Conservation (phyloP, 768 basidiomycete genomes). For the Tricholoma matsutake region DNA sequence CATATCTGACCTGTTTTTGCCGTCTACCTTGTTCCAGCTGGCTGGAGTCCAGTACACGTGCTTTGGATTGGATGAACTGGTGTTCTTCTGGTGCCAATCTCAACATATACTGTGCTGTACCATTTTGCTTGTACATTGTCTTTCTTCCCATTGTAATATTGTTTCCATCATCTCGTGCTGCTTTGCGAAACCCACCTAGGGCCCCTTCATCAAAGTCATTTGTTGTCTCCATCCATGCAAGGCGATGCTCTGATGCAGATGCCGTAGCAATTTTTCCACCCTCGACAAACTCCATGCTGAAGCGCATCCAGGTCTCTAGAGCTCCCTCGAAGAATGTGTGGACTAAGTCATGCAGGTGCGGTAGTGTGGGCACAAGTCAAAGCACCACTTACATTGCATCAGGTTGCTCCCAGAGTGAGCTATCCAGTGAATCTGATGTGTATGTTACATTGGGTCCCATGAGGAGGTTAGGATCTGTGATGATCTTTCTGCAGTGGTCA, state of each 20-base stretch:
- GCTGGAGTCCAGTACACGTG: neutral
- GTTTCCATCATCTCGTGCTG: neutral
- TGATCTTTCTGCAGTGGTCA: neutral
- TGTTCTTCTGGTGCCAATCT: neutral
- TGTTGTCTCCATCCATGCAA: slow-evolving; percentile 15
- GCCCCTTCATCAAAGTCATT: slow-evolving; percentile 19
- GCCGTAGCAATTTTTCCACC: neutral
- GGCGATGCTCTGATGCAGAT: slow-evolving; percentile 9
- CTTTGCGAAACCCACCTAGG: slow-evolving; percentile 4
- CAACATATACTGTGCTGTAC: neutral
- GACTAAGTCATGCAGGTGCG: neutral
- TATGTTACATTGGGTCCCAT: neutral
- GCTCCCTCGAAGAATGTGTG: neutral
- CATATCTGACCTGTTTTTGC: neutral
- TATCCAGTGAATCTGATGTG: neutral
- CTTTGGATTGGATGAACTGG: neutral
- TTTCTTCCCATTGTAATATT: neutral
- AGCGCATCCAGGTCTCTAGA: neutral
- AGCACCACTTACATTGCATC: neutral
- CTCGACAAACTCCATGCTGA: neutral
- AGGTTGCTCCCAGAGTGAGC: neutral
- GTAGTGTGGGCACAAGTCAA: neutral
- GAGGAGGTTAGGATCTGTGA: neutral
- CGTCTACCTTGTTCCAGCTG: neutral
- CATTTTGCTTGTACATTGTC: neutral